phyloP scores from a whole-genome alignment of 306 rosid genomes.

The Aeschynomene evenia region DNA sequence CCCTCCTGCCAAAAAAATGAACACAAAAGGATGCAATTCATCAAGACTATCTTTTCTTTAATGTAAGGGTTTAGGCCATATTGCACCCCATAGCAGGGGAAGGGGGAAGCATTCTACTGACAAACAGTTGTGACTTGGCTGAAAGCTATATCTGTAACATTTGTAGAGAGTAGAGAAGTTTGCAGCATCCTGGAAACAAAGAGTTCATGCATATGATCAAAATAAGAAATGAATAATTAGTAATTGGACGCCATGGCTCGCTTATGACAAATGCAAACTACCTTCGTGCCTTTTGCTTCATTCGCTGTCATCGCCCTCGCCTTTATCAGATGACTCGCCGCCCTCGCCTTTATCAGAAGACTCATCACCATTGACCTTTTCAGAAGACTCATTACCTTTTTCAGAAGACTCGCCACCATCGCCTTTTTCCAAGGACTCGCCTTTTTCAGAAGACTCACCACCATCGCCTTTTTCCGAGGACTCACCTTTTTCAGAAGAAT shows the following conservation, averaged over 20 bases:
- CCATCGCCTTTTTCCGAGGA: background rate
- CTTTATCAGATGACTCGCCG: background rate
- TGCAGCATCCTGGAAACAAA: constrained; percentile 16
- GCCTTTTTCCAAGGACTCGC: no score
- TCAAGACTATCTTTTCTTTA: background rate
- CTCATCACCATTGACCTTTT: constrained; percentile 28
- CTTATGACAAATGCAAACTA: constrained; percentile 18
- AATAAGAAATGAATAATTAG: background rate
- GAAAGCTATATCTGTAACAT: constrained; percentile 21
- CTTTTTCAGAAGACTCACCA: background rate
- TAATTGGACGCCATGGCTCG: background rate
- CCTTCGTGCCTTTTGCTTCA: constrained; percentile 21
- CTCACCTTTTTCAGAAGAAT: no score
- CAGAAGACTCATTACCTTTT: background rate
- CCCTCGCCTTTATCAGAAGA: background rate
- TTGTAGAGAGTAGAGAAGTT: background rate
- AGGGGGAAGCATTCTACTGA: background rate
- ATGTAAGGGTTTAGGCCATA: background rate
- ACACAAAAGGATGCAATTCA: background rate
- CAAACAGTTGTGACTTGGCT: constrained; percentile 5
- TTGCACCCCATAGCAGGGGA: background rate
- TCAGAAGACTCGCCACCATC: constrained; percentile 30
- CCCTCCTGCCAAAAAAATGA: no score
- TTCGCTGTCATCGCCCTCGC: constrained; percentile 29
- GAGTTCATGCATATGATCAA: constrained; percentile 12